Base-by-base conservation (phyloP, 805 yeast genomes). In the Suhomyces sp. region DNA sequence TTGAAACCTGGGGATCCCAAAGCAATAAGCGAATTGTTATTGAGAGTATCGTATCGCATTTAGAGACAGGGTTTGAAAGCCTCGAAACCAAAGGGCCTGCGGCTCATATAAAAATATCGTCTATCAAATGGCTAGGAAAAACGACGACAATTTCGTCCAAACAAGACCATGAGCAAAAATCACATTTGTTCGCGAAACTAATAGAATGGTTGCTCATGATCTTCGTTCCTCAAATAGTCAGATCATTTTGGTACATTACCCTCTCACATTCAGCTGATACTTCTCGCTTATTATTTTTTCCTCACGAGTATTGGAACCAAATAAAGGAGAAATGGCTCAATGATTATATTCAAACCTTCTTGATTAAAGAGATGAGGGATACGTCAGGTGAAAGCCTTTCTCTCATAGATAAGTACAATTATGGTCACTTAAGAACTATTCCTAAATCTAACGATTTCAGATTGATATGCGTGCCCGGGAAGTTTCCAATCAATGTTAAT, bases 371-470 rank as follows among this genome's bases (percentile, higher is more conserved):
- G 2, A 4, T 43, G 31, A 40, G 24, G 25, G 17, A 31, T 15
- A 21, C 1, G 57, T 57, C 33, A 52, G 59, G 21, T 33, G 45
- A 2, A 8, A 24, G 6, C n/a, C 29, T 31, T 20, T 22, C 29
- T 10, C n/a, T 31, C 3, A 22, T 39, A 3, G 43, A 49, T 3
- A 48, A 33, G 17, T 57, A 46, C 47, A 61, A 57, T 60, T 63
- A 71, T 53, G 85, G 85, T 3, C 65, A 58, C 3, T 51, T 80
- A 19, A 70, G 86, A 47, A 50, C 85, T 0, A 64, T 85, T 31
- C 96, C 96, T 0, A 88, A 88, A 61, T 64, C 66, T 43, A 64
- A 68, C 4, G 87, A 80, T 43, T 85, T 87, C 53, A 67, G 94
- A 58, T 72, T 84, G 13, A 75, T 87, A 15, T 80, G 84, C 31